Base-by-base conservation (phyloP, 2,329 filamentous ascomycete genomes). In the Apiospora saccharicola region DNA sequence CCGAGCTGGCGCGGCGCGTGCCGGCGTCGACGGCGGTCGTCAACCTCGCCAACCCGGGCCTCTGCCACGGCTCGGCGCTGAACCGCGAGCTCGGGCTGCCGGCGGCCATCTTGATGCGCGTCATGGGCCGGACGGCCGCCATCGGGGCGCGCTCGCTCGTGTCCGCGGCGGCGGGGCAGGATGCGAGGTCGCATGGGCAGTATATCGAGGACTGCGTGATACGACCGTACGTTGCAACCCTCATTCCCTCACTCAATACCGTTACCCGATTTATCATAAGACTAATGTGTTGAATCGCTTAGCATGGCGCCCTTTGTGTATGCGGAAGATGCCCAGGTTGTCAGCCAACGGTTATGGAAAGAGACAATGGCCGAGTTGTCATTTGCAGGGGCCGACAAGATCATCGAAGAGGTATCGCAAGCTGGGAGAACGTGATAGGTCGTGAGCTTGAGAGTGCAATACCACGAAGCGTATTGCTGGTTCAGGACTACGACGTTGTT, bases 1-100 rank as follows among this genome's bases (percentile, higher is more conserved):
- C 75, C 4, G 78, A 80, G 71, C 74, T 83, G 12, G 73, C 75
- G 8, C 76, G 75, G 14, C 75, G 76, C 67, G 75, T 80, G 7
- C 72, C 74, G n/a, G 37, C 72, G 3, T 64, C 74, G 13, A 14
- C 41, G 16, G 71, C 51, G 5, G 46, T 73, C 14, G 57, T 75
- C 46, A 74, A 57, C 24, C 22, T 47, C 4, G 47, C 70, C 4
- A 73, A 68, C 10, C 74, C 74, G 1, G 73, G 70, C 12, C 34
- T 71, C 24, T 51, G 64, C 22, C 69, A 74, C 67, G 73, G 70
- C 57, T 70, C 74, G 16, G 44, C 34, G 47, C 47, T 69, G 19
- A 34, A 53, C 26, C 30, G 68, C 46, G 68, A 69, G 46, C n/a
- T 69, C 8, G 68, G 47, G 13, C 16, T 30, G 14, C 19, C 68